Conservation (phyloP, 2,329 filamentous ascomycete genomes). For the Raffaelea deltoideospora region DNA sequence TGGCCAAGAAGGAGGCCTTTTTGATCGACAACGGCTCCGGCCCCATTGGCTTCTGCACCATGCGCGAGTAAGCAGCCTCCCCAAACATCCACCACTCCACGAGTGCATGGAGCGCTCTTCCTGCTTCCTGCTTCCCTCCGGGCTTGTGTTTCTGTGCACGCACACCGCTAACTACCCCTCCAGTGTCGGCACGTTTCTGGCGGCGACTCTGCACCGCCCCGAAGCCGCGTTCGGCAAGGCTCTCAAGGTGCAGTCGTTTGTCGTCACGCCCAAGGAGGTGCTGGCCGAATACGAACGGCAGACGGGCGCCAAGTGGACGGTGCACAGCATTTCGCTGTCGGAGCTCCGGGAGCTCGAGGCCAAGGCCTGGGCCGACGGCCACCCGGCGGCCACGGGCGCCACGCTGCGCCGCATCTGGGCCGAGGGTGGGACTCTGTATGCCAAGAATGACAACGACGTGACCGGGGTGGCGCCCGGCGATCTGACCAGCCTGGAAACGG, state of each 20-base stretch:
- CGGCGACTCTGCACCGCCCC: constrained; percentile 44
- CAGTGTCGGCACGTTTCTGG: constrained; percentile 47
- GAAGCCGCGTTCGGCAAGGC: constrained; percentile 36
- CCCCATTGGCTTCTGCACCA: constrained; percentile 52
- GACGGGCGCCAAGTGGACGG: constrained; percentile 40
- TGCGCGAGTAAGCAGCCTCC: constrained; percentile 41
- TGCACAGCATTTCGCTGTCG: constrained; percentile 35
- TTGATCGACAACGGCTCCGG: constrained; percentile 47
- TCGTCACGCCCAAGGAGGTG: constrained; percentile 46
- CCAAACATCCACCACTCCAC: neutral
- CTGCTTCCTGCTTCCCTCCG: too few species aligned
- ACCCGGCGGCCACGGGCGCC: constrained; percentile 34
- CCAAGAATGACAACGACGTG: constrained; percentile 48
- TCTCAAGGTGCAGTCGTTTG: constrained; percentile 57
- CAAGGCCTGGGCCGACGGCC: constrained; percentile 38
- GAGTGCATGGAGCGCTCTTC: too few species aligned
- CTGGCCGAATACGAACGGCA: constrained; percentile 54
- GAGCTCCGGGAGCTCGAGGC: constrained; percentile 41
- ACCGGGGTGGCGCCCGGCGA: constrained; percentile 34
- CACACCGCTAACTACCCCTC: neutral
- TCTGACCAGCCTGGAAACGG: constrained; percentile 32
- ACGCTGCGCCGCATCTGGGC: constrained; percentile 59
- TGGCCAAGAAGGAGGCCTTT: constrained; percentile 38
- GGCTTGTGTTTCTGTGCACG: too few species aligned
- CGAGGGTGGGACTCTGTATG: constrained; percentile 56